Percentiles rank a stretch among this genome's conserved stretches.
Conservation (phyloP, 1,284 basidiomycete species). For the Psilocybe mexicana region DNA sequence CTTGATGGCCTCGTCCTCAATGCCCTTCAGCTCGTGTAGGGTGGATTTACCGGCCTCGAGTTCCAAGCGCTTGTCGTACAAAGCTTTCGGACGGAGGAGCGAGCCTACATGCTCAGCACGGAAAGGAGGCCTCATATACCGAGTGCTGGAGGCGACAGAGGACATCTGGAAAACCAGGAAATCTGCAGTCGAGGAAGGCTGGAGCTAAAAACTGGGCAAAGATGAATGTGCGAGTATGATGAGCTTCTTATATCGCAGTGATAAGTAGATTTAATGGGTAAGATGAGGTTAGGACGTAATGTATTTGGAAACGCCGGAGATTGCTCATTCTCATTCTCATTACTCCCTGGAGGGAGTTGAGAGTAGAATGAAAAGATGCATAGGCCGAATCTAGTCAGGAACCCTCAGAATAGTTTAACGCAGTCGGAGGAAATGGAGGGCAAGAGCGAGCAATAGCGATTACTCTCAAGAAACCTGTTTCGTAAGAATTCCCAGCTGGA, state of each 20-base stretch:
- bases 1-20: slow-evolving; percentile 56
- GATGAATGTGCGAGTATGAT: slow-evolving; percentile 15
- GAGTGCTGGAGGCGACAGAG: slow-evolving; percentile 17
- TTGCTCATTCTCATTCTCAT: slow-evolving; percentile 5
- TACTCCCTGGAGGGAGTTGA: slow-evolving; percentile 7
- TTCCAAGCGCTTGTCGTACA: slow-evolving; percentile 48
- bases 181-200: slow-evolving; percentile 10
- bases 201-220: slow-evolving; percentile 12
- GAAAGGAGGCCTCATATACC: slow-evolving; percentile 42
- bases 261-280: slow-evolving; percentile 10
- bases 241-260: slow-evolving; percentile 29
- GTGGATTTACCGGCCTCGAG: slow-evolving; percentile 43
- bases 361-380: slow-evolving; percentile 13
- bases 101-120: slow-evolving; percentile 63
- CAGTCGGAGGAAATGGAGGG: slow-evolving; percentile 9
- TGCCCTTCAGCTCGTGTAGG: slow-evolving; percentile 41
- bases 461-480: neutral
- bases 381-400: slow-evolving; percentile 1
- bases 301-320: slow-evolving; percentile 9
- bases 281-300: slow-evolving; percentile 18
- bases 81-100: slow-evolving; percentile 53
- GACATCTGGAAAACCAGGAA: slow-evolving; percentile 19
- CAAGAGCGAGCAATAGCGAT: neutral
- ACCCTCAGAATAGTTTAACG: slow-evolving; percentile 11
- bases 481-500: neutral